These are phyloP conservation scores for Zea mays DNA, from an alignment of 176 grass and related monocot genomes.

Conservation along the genomic window DNA sequence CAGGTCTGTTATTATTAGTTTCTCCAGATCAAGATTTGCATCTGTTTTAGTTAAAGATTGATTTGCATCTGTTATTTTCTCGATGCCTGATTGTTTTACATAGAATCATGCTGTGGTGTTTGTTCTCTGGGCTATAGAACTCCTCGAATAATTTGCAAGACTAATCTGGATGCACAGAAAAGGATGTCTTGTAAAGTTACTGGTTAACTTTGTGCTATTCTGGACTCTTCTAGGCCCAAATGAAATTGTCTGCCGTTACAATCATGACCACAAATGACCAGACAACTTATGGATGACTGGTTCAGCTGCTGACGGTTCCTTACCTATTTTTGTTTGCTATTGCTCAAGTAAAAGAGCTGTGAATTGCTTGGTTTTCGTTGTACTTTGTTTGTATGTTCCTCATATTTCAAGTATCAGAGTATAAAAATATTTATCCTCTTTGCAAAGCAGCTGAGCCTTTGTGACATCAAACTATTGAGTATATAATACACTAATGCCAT, in stretches of 20 bases:
- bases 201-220: not conserved
- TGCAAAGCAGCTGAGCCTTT: not conserved
- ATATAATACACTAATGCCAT: not conserved
- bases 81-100: not conserved
- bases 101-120: not conserved
- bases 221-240: not conserved
- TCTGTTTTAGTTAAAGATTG: not conserved
- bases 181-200: not conserved
- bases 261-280: not conserved
- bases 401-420: not conserved
- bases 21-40: not conserved
- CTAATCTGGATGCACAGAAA: not conserved
- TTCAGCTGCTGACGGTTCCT: not conserved
- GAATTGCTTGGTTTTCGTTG: not conserved
- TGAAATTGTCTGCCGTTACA: not conserved
- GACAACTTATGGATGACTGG: not conserved
- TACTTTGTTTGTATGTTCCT: not conserved
- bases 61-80: not conserved
- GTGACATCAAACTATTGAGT: not conserved
- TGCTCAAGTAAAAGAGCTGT: not conserved
- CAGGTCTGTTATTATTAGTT: constrained; percentile 55
- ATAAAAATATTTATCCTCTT: not conserved
- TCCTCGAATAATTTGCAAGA: not conserved
- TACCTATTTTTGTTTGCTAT: not conserved
- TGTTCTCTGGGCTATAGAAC: not conserved